These are phyloP conservation scores for Vigna nakashimae DNA, from an alignment of 306 rosid species.

Conservation along the genomic window DNA sequence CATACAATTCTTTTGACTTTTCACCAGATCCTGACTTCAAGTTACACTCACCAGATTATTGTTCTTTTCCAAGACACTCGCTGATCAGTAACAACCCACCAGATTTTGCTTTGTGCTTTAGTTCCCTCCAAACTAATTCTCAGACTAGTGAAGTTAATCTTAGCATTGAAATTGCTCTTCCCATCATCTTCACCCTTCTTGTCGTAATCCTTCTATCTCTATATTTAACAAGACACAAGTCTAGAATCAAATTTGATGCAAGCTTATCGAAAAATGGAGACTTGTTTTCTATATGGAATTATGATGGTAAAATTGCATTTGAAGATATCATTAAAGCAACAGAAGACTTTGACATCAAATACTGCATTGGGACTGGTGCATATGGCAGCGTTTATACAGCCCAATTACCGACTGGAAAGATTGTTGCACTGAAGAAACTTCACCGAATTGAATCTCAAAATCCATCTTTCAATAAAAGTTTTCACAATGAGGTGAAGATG, in stretches of 20 bases:
- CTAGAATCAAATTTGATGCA: background rate
- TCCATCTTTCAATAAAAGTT: slow-evolving; percentile 17
- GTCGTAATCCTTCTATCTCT: background rate
- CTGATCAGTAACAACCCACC: background rate
- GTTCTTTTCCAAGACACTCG: background rate
- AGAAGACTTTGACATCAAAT: slow-evolving; percentile 5
- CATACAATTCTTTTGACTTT: background rate
- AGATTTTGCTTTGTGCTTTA: background rate
- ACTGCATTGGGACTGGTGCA: slow-evolving; percentile 25
- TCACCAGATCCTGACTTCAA: background rate
- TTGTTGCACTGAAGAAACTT: slow-evolving; percentile 43
- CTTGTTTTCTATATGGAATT: slow-evolving; percentile 32
- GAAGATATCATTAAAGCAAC: slow-evolving; percentile 38
- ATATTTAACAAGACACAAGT: background rate
- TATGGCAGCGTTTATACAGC: slow-evolving; percentile 28
- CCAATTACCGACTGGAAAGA: slow-evolving; percentile 5
- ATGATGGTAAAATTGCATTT: slow-evolving; percentile 39
- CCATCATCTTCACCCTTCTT: background rate
- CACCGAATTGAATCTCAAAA: slow-evolving; percentile 26
- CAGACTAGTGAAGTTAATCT: background rate
- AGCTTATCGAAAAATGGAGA: background rate
- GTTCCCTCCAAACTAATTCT: background rate
- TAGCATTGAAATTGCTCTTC: slow-evolving; percentile 8
- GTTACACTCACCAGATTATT: no score
- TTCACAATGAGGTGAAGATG: slow-evolving; percentile 22